Conservation (phyloP, 1,284 basidiomycete genomes). For the Takashimella tepidaria region DNA sequence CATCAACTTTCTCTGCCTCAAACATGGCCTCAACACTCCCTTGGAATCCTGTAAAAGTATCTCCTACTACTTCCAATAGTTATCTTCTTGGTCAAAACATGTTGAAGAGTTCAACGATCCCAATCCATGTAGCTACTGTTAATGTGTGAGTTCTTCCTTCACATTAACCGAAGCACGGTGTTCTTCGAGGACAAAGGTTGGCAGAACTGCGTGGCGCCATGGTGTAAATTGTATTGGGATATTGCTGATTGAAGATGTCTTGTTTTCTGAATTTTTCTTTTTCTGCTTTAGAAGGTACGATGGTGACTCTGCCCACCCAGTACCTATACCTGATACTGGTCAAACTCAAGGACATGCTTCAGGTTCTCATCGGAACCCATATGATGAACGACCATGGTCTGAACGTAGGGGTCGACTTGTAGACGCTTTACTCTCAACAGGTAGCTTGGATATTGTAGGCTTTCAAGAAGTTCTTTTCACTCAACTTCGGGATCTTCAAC, state of each 20-base stretch:
- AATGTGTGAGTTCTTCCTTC: slow-evolving; percentile 35
- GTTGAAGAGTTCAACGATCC: neutral
- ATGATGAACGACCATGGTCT: slow-evolving; percentile 35
- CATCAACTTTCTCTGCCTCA: neutral
- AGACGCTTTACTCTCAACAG: slow-evolving; percentile 29
- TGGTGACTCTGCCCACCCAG: slow-evolving; percentile 16
- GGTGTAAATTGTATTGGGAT: no score
- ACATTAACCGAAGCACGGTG: no score
- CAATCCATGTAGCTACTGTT: slow-evolving; percentile 33
- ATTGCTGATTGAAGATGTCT: no score
- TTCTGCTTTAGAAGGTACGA: slow-evolving; percentile 27
- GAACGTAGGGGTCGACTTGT: slow-evolving; percentile 38
- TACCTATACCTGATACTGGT: slow-evolving; percentile 29
- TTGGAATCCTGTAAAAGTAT: neutral
- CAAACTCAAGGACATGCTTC: slow-evolving; percentile 14
- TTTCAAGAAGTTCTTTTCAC: slow-evolving; percentile 55
- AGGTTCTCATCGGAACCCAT: slow-evolving; percentile 8
- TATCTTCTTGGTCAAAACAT: neutral
- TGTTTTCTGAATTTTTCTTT: no score
- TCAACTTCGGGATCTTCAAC: slow-evolving; percentile 58
- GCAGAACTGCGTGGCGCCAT: no score
- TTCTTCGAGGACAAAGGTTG: no score
- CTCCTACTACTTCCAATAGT: no score
- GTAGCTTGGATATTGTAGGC: slow-evolving; percentile 47
- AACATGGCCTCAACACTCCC: neutral